Percentiles rank a stretch among this genome's conserved stretches.
phyloP scores from a whole-genome alignment of 345 rosid species.

The Heritiera littoralis region DNA sequence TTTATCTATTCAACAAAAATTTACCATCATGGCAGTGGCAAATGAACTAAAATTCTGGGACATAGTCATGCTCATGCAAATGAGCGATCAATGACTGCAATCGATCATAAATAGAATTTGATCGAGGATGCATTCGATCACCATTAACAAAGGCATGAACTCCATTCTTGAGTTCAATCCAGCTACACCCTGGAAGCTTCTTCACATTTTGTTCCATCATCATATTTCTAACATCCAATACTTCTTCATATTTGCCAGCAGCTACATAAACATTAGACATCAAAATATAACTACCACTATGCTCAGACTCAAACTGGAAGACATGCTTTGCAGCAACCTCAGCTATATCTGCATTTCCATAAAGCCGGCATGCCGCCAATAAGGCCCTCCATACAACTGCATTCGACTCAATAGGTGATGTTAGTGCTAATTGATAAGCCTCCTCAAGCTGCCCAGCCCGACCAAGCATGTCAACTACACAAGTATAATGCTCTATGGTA shows the following conservation, averaged over 20 bases:
- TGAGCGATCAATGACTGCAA: conserved; percentile 38
- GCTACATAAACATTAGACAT: conserved; percentile 50
- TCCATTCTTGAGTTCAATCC: conserved; percentile 44
- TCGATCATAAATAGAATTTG: conserved; percentile 30
- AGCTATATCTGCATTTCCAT: conserved; percentile 43
- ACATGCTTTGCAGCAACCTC: conserved; percentile 35
- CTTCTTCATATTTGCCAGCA: conserved; percentile 45
- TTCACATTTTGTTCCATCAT: conserved; percentile 49
- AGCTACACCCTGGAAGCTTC: conserved; percentile 55
- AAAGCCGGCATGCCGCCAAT: conserved; percentile 50
- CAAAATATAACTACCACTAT: conserved; percentile 48
- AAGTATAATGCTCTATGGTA: conserved; percentile 60
- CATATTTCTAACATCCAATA: conserved; percentile 39
- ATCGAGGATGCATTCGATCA: conserved; percentile 43
- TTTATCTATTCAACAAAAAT: conserved; percentile 4
- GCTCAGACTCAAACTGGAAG: conserved; percentile 46
- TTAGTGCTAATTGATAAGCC: conserved; percentile 53
- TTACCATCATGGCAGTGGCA: conserved; percentile 69
- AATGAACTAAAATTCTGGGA: not conserved
- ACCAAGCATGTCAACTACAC: conserved; percentile 75
- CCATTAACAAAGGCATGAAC: conserved; percentile 39
- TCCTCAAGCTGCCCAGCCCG: conserved; percentile 59
- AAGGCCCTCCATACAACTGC: conserved; percentile 65
- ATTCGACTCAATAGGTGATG: conserved; percentile 44
- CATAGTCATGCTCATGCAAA: conserved; percentile 34